phyloP scores from a whole-genome alignment of 2,329 filamentous ascomycete genomes.

The Pseudocercospora fijiensis region DNA sequence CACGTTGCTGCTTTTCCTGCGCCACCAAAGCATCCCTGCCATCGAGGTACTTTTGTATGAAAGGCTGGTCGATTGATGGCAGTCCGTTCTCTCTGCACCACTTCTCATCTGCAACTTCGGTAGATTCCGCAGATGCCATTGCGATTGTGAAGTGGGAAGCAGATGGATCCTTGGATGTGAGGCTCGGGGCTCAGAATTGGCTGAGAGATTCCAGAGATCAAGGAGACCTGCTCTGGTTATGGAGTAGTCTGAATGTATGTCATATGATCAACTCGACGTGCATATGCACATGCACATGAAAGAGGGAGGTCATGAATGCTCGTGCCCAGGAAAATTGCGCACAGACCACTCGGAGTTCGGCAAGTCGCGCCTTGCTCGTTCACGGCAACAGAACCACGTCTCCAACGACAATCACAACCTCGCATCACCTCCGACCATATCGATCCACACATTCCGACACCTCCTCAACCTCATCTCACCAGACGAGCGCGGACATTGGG shows the following conservation, averaged over 20 bases:
- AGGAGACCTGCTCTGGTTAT: too few species aligned
- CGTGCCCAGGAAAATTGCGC: background rate
- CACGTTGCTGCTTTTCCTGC: slow-evolving; percentile 78
- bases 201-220: too few species aligned
- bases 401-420: slow-evolving; percentile 2
- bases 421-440: background rate
- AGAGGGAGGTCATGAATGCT: background rate
- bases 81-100: slow-evolving; percentile 46
- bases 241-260: background rate
- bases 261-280: background rate
- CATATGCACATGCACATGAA: background rate
- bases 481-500: background rate
- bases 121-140: background rate
- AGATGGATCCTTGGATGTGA: background rate
- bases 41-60: slow-evolving; percentile 77
- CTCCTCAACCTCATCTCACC: background rate
- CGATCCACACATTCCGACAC: background rate
- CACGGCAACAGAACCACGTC: background rate
- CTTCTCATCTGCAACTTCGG: slow-evolving; percentile 33
- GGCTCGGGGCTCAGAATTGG: too few species aligned
- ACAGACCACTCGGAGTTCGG: background rate
- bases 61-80: slow-evolving; percentile 60
- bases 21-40: slow-evolving; percentile 73
- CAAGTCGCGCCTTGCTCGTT: background rate
- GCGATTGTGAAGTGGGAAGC: background rate